phyloP scores from a whole-genome alignment of 139 green algal genomes.

The Chlamydomonas urium region DNA sequence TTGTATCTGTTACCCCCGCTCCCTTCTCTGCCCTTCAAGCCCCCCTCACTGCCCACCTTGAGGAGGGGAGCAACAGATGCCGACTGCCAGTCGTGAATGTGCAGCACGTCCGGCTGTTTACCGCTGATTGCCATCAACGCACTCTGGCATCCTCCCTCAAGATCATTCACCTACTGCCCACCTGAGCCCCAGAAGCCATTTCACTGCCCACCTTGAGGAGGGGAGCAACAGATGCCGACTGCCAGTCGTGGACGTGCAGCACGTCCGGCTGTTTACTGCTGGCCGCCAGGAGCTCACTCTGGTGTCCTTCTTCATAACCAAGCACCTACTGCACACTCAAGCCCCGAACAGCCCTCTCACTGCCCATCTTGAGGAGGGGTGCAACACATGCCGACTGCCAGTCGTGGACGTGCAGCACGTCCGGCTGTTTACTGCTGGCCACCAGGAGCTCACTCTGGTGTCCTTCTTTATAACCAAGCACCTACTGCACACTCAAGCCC shows the following conservation, averaged over 20 bases:
- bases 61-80: constrained; percentile 66
- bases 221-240: constrained; percentile 58
- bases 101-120: constrained; percentile 45
- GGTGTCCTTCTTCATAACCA: too few species aligned
- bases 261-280: constrained; percentile 42
- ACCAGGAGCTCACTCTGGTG: constrained; percentile 84
- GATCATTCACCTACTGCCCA: too few species aligned
- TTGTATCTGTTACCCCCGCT: too few species aligned
- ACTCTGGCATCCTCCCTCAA: too few species aligned
- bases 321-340: too few species aligned
- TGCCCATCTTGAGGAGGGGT: constrained; percentile 81
- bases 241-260: constrained; percentile 90
- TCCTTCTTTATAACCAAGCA: too few species aligned
- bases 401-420: constrained; percentile 81
- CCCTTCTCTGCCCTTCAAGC: constrained; percentile 41
- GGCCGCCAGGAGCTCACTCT: constrained; percentile 73
- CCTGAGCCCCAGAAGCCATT: too few species aligned
- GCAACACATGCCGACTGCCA: constrained; percentile 74
- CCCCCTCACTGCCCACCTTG: constrained; percentile 63
- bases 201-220: constrained; percentile 86
- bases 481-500: constrained; percentile 38
- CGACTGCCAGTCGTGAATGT: constrained; percentile 92
- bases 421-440: constrained; percentile 30
- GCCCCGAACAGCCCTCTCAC: too few species aligned
- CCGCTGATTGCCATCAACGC: constrained; percentile 67